Percentiles rank a stretch among this genome's conserved stretches.
Evolutionary conservation across 1,284 basidiomycete species (phyloP).

Genomic region (Ganoderma boninense): DNA sequence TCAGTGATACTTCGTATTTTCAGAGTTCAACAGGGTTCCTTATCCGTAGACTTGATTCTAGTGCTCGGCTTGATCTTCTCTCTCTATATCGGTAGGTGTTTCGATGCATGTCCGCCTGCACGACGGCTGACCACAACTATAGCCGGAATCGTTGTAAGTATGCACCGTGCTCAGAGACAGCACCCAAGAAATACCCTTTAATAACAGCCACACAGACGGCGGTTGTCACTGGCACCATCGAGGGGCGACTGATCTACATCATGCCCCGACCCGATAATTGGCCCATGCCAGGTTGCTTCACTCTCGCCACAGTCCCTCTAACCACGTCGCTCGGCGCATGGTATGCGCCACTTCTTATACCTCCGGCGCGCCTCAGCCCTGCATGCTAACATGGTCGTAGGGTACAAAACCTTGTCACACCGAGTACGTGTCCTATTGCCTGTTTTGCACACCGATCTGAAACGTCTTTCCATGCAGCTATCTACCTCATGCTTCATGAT

Average conservation of each 20-base stretch:
- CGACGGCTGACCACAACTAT: not conserved
- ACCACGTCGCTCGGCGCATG: not conserved
- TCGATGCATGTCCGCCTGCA: not conserved
- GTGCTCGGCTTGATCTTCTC: not conserved
- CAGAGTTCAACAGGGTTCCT: not conserved
- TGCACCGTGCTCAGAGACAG: not conserved
- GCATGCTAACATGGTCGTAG: not conserved
- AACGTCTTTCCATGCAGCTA: not conserved
- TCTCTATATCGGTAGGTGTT: not conserved
- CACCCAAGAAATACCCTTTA: too few species aligned
- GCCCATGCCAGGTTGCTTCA: not conserved
- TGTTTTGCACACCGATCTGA: not conserved
- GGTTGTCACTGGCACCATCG: not conserved
- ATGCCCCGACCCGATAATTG: not conserved
- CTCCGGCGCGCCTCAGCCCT: not conserved
- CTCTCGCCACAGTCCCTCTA: not conserved
- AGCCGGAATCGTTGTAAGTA: not conserved
- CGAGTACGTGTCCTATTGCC: not conserved
- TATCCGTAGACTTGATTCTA: not conserved
- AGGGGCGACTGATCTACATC: not conserved
- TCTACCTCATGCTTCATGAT: not conserved
- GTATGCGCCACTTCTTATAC: not conserved
- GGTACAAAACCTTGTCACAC: not conserved
- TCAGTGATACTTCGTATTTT: not conserved
- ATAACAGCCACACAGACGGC: not conserved